Base-by-base conservation (phyloP, 768 basidiomycete species). In the Naematelia encephala region DNA sequence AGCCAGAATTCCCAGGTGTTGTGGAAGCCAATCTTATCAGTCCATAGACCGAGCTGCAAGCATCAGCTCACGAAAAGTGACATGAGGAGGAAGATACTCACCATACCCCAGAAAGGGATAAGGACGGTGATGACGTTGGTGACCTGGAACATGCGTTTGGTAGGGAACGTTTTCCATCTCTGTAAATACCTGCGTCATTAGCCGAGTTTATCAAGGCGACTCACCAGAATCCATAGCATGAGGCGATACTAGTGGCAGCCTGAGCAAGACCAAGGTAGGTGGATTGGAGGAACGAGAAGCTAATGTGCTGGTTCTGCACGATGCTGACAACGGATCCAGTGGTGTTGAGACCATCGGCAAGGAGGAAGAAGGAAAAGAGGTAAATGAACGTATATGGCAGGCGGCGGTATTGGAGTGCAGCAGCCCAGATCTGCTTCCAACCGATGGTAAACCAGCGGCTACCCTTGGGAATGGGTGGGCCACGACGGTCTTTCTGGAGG, bases 261-360 rank as follows among this genome's bases (percentile, higher is more conserved):
- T 90, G 89, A 0, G 85, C 78, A 4, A 90, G 79, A 14, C 87
- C 87, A 23, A 89, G 82, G 70, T 89, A 90, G 0, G 88, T 90
- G 62, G 84, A 88, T 67, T 89, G 81, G 58, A 90, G 77, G 79
- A 91, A 91, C 43, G 87, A 88, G 76, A 91, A 91, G 8, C 76
- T 76, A 76, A 90, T 59, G 2, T 51, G 85, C 86, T 84, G 85
- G 63, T 89, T 88, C 70, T 87, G 87, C 28, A 88, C 71, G 1
- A 87, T 88, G 4, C 77, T 82, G 53, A 89, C 81, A 34, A 88
- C 85, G n/a, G 86, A 87, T 4, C 87, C 85, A 39, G 86, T 84
- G 0, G 87, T 88, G 68, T 88, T 88, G 42, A 88, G 74, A 1
- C 87, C 85, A 69, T 88, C 87, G 26, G 86, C 86, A 86, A 89